phyloP scores from a whole-genome alignment of 768 basidiomycete species.

The Lactarius hengduanensis region DNA sequence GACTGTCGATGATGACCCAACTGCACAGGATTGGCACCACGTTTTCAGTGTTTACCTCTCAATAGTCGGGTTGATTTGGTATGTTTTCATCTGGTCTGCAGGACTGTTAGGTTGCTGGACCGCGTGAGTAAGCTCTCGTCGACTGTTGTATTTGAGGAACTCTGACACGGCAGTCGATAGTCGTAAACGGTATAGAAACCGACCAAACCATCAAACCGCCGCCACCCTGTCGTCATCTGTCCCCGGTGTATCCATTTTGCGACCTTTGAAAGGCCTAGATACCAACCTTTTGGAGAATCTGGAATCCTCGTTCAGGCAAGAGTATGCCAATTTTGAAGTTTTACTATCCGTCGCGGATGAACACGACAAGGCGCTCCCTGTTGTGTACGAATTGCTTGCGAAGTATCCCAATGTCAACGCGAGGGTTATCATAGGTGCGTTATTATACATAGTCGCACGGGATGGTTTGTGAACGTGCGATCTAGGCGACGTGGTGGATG shows the following conservation, averaged over 20 bases:
- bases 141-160: not conserved
- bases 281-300: constrained; percentile 95
- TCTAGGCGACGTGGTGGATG: constrained; percentile 74
- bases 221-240: constrained; percentile 46
- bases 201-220: constrained; percentile 60
- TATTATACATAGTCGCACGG: not conserved
- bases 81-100: constrained; percentile 42
- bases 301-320: constrained; percentile 88
- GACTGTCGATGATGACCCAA: not conserved
- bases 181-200: constrained; percentile 68
- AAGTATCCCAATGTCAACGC: constrained; percentile 78
- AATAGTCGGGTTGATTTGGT: constrained; percentile 39
- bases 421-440: constrained; percentile 72
- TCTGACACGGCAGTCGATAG: constrained; percentile 41
- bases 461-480: not conserved
- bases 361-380: constrained; percentile 80
- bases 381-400: constrained; percentile 75
- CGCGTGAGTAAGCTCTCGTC: constrained; percentile 30
- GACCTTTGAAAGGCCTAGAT: constrained; percentile 94
- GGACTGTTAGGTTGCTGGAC: constrained; percentile 32
- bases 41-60: constrained; percentile 15
- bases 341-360: constrained; percentile 89
- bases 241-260: constrained; percentile 91
- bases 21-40: not conserved
- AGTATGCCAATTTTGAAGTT: constrained; percentile 90